Evolutionary conservation across 2,329 filamentous ascomycete species (phyloP).

Genomic region (Stagonosporopsis cucurbitacearum): DNA sequence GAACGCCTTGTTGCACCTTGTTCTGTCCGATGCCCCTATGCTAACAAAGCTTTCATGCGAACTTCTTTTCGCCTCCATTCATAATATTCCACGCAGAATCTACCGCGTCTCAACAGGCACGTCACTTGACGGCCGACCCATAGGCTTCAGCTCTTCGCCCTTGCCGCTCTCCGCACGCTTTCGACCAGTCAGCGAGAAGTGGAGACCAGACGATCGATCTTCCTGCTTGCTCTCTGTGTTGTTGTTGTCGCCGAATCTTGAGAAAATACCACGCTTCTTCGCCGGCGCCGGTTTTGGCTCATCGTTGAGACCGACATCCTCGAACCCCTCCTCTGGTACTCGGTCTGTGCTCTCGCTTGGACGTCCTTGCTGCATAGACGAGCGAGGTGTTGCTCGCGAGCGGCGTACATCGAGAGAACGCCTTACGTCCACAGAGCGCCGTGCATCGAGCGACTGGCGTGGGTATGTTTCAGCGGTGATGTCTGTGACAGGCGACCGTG

Average conservation of each 20-base stretch:
- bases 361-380: conserved; percentile 64
- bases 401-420: conserved; percentile 57
- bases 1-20: conserved; percentile 20
- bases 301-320: conserved; percentile 87
- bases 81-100: conserved; percentile 2
- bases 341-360: conserved; percentile 64
- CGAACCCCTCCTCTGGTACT: conserved; percentile 81
- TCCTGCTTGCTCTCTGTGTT: conserved; percentile 41
- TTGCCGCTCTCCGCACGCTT: conserved; percentile 73
- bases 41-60: not conserved
- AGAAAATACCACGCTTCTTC: conserved; percentile 82
- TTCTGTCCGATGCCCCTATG: not conserved
- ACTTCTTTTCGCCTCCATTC: not conserved
- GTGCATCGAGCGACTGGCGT: conserved; percentile 59
- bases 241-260: conserved; percentile 72
- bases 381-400: conserved; percentile 65
- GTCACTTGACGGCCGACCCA: conserved; percentile 54
- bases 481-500: conserved; percentile 77
- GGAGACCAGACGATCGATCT: conserved; percentile 54
- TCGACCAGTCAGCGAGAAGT: conserved; percentile 72
- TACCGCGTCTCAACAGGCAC: conserved; percentile 37
- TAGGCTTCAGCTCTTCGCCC: conserved; percentile 73
- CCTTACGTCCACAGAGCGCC: conserved; percentile 82
- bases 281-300: conserved; percentile 65
- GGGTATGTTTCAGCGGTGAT: conserved; percentile 59